Evolutionary conservation across 805 yeast genomes (phyloP).

Genomic region (Saturnispora besseyi): DNA sequence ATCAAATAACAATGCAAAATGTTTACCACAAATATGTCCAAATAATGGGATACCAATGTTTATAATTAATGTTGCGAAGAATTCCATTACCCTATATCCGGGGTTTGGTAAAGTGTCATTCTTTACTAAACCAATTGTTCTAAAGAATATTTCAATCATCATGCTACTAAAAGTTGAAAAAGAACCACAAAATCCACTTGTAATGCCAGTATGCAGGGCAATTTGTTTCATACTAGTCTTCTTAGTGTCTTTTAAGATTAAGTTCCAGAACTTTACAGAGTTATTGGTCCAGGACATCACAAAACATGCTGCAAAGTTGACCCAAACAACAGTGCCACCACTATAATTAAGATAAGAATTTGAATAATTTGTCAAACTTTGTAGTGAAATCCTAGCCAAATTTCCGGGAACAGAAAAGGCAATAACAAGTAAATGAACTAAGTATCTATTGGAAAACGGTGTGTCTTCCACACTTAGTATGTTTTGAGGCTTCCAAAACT

Average conservation of each 20-base stretch:
- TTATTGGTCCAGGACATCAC: slow-evolving; percentile 45
- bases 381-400: slow-evolving; percentile 12
- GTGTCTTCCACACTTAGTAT: slow-evolving; percentile 15
- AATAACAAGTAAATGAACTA: slow-evolving; percentile 9
- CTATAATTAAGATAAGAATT: slow-evolving; percentile 14
- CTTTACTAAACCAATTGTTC: slow-evolving; percentile 35
- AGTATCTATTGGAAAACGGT: slow-evolving; percentile 12
- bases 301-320: slow-evolving; percentile 65
- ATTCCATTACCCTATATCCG: slow-evolving; percentile 77
- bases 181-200: slow-evolving; percentile 81
- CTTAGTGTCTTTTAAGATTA: slow-evolving; percentile 4
- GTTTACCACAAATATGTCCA: slow-evolving; percentile 53
- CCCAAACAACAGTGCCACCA: slow-evolving; percentile 49
- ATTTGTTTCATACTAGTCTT: slow-evolving; percentile 31
- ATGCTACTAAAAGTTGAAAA: slow-evolving; percentile 70
- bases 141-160: slow-evolving; percentile 44
- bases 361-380: slow-evolving; percentile 12
- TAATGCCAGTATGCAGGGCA: slow-evolving; percentile 48
- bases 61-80: slow-evolving; percentile 49
- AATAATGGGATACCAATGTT: slow-evolving; percentile 55
- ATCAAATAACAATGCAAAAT: slow-evolving; percentile 24
- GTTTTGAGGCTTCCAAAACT: slow-evolving; percentile 15
- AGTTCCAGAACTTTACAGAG: slow-evolving; percentile 13
- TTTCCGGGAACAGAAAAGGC: slow-evolving; percentile 14
- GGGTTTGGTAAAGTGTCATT: slow-evolving; percentile 38